Conservation (phyloP, 129 eudicot genomes). For the Dittrichia graveolens region DNA sequence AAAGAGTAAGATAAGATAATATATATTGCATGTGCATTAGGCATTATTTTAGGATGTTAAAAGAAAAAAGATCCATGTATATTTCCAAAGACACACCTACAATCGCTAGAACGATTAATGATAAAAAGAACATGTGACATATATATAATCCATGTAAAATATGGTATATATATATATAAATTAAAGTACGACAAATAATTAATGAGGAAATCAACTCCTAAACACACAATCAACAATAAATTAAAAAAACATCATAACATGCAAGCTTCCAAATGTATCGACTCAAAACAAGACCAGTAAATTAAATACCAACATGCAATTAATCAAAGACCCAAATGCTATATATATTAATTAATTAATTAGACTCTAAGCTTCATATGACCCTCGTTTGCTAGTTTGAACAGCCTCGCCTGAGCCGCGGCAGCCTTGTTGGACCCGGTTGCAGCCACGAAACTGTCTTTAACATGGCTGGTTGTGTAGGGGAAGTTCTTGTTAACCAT, state of each 20-base stretch:
- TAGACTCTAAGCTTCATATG: constrained; percentile 54
- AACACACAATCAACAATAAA: constrained; percentile 29
- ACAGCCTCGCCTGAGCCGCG: constrained; percentile 72
- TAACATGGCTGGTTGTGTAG: constrained; percentile 72
- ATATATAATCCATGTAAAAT: constrained; percentile 27
- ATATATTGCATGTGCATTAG: too few species aligned
- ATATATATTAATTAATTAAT: constrained; percentile 9
- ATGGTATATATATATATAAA: too few species aligned
- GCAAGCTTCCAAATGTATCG: constrained; percentile 22
- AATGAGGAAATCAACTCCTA: constrained; percentile 28
- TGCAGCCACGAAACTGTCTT: constrained; percentile 54
- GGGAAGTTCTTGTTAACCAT: constrained; percentile 61
- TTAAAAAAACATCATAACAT: constrained; percentile 13
- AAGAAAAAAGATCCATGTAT: too few species aligned
- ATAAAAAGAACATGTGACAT: background rate
- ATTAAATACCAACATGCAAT: constrained; percentile 28
- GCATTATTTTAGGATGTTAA: too few species aligned
- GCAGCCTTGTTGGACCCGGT: constrained; percentile 74
- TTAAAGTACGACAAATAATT: too few species aligned
- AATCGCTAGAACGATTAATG: too few species aligned
- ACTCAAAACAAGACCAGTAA: constrained; percentile 27
- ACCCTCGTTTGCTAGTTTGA: constrained; percentile 86
- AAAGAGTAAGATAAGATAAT: too few species aligned
- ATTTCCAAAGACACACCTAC: background rate
- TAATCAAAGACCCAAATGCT: constrained; percentile 21